Evolutionary conservation across 495 filamentous ascomycete species (phyloP), one percentile per base, ranked within the genome.

Genomic region (Cetradonia linearis): DNA sequence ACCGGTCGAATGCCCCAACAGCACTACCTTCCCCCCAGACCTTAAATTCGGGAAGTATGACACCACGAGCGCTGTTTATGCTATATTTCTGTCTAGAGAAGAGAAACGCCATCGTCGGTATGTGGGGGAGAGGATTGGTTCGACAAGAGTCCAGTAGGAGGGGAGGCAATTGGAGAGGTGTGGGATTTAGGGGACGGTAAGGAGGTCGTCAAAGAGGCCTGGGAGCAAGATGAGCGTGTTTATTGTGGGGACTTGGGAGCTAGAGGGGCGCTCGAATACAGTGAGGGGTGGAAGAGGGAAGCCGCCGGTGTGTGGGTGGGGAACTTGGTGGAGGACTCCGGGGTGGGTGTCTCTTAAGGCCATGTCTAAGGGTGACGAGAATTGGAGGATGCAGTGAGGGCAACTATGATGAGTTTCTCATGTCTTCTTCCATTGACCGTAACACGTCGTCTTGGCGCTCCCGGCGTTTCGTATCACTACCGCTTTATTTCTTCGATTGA

Each of bases 1-100:
- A 2, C 93, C 93, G 0, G 86, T 89, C 2, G 86, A 91, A 64
- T 95, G 89, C 11, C 93, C 93, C 80, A 98, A 82, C 13, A 96
- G 69, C 10, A 92, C 85, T n/a, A 95, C 74, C 67, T 85, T 88
- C 13, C 74, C 69, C 0, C 55, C 47, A 0, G 69, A 66, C 5
- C 69, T 63, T 42, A 70, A 48, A 13, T 55, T 65, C 3, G 76
- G 76, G 54, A 96, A 81, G 67, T 91, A 91, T 23, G 75, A 68
- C n/a, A 96, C 86, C 55, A 86, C 78, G 25, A 81, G 72, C 0
- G 76, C 79, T 48, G 96, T 78, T 69, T 98, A 89, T 25, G 78
- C 70, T 18, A 85, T 85, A 70, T 96, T 92, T 54, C 80, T 69
- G 55, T 76, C 72, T 18, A 98, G 78, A 62, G 78, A 81, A 18